phyloP scores from a whole-genome alignment of 2,329 filamentous ascomycete species.

The Orbilia javanica region DNA sequence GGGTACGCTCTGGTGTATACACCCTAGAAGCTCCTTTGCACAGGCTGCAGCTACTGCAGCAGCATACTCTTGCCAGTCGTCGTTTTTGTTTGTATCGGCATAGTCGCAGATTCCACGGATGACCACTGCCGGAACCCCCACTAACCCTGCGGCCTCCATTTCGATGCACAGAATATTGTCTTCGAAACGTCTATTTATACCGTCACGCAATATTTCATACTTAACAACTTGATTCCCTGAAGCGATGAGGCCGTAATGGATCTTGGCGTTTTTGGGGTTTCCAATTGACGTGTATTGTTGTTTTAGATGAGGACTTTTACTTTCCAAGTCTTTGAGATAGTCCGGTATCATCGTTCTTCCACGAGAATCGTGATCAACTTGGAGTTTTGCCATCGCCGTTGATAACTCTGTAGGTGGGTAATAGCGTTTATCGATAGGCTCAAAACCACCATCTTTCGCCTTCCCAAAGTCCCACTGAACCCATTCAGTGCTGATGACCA shows the following conservation, averaged over 20 bases:
- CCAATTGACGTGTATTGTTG: background rate
- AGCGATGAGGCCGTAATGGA: constrained; percentile 42
- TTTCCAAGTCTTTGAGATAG: no score
- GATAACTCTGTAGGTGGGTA: no score
- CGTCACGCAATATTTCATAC: constrained; percentile 1
- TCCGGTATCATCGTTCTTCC: no score
- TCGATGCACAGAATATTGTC: constrained; percentile 12
- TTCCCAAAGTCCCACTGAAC: background rate
- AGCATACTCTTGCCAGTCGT: constrained; percentile 33
- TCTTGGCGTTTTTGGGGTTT: constrained; percentile 1
- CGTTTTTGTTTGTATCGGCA: constrained; percentile 31
- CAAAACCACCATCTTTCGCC: constrained; percentile 23
- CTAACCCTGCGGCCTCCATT: constrained; percentile 35
- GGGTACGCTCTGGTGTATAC: constrained; percentile 23
- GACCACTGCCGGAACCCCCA: constrained; percentile 30
- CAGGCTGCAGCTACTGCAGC: constrained; percentile 14
- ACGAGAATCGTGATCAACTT: constrained; percentile 1
- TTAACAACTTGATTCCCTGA: constrained; percentile 28
- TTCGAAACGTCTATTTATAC: background rate
- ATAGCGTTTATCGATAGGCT: background rate
- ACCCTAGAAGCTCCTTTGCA: constrained; percentile 35
- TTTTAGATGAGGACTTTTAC: constrained; percentile 11
- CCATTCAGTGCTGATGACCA: background rate
- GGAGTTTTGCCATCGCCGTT: background rate
- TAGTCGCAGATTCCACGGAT: constrained; percentile 37